phyloP scores from a whole-genome alignment of 129 eudicot genomes.

The Flaveria sonorensis region DNA sequence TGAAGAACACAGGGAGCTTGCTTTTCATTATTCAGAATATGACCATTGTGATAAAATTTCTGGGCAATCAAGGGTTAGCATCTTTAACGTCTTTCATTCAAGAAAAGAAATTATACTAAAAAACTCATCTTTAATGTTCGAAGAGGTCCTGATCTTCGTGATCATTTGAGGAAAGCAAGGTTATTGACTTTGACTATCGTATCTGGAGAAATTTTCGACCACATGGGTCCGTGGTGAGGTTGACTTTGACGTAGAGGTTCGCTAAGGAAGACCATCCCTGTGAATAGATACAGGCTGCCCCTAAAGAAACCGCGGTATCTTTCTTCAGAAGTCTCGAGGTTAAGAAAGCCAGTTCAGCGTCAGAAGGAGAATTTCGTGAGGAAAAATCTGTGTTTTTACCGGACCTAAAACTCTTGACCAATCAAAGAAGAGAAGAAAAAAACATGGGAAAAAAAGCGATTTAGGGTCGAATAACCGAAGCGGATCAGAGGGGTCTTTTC shows the following conservation, averaged over 20 bases:
- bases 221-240: slow-evolving; percentile 11
- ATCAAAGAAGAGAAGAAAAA: slow-evolving; percentile 54
- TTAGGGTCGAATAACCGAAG: not conserved
- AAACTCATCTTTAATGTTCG: slow-evolving; percentile 23
- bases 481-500: slow-evolving; percentile 38
- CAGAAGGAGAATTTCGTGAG: slow-evolving; percentile 19
- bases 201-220: slow-evolving; percentile 30
- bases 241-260: slow-evolving; percentile 29
- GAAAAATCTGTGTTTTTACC: slow-evolving; percentile 36
- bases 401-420: slow-evolving; percentile 61
- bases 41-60: slow-evolving; percentile 29
- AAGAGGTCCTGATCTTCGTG: slow-evolving; percentile 52
- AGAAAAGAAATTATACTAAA: slow-evolving; percentile 35
- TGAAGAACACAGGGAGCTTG: slow-evolving; percentile 33
- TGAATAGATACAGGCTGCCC: slow-evolving; percentile 25
- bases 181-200: slow-evolving; percentile 23
- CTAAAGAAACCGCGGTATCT: slow-evolving; percentile 28
- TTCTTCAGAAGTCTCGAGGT: slow-evolving; percentile 37
- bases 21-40: slow-evolving; percentile 16
- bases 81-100: slow-evolving; percentile 30
- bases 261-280: slow-evolving; percentile 24
- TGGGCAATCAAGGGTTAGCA: slow-evolving; percentile 35
- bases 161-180: slow-evolving; percentile 45
- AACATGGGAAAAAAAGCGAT: slow-evolving; percentile 28
- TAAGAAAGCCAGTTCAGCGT: slow-evolving; percentile 28